Percentiles rank a stretch among this genome's conserved stretches.
Conservation (phyloP, 257 asterid genomes). For the Ilex asprella region DNA sequence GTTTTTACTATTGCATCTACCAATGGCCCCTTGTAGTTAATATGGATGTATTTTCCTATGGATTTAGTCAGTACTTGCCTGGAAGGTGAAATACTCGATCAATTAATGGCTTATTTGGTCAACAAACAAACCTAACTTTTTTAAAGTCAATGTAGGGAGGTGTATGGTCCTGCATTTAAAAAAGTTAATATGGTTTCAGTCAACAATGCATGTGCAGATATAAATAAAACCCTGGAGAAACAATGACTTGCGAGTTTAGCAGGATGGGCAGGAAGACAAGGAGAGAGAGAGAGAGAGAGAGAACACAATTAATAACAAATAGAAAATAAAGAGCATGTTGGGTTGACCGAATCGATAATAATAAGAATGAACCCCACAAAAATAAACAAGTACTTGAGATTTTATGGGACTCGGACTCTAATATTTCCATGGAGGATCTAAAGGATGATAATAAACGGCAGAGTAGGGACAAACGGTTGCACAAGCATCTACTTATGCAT, state of each 20-base stretch:
- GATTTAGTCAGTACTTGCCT: no score
- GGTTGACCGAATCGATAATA: neutral
- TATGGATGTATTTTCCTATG: neutral
- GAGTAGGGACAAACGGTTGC: no score
- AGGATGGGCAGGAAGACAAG: neutral
- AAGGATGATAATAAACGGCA: no score
- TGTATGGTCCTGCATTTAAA: conserved; percentile 40
- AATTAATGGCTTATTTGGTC: conserved; percentile 30
- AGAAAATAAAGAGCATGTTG: neutral
- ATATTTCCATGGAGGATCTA: no score
- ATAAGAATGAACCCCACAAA: neutral
- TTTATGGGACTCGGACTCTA: neutral
- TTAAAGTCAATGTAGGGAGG: conserved; percentile 37
- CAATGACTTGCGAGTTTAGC: conserved; percentile 9
- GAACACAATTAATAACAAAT: neutral
- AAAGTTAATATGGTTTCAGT: conserved; percentile 52
- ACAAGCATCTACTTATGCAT: no score
- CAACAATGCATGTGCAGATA: conserved; percentile 67
- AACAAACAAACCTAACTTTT: conserved; percentile 35
- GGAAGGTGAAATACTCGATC: no score
- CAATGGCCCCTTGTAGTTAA: no score
- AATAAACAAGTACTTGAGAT: neutral
- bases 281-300: neutral
- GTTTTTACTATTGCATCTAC: no score
- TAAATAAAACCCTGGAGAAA: conserved; percentile 20